Evolutionary conservation across 2,329 filamentous ascomycete species (phyloP).

Genomic region (Zalaria sp.): DNA sequence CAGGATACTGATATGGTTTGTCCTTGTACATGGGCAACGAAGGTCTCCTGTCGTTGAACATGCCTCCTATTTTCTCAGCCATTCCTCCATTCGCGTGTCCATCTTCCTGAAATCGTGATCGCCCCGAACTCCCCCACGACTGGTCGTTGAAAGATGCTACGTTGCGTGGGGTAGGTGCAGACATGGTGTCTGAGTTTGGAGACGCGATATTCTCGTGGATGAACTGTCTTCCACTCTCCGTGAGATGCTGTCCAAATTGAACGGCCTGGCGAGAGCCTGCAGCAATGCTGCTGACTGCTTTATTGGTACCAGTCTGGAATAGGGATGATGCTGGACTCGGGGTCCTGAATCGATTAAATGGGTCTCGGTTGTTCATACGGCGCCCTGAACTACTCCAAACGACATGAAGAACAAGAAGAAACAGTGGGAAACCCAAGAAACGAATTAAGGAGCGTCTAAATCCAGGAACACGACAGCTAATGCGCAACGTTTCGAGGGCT

Average conservation of each 20-base stretch:
- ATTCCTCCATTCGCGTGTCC: constrained; percentile 5
- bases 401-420: no score
- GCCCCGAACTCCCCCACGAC: constrained; percentile 1
- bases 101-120: constrained; percentile 2
- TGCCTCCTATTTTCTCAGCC: constrained; percentile 39
- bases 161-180: constrained; percentile 6
- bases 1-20: constrained; percentile 69
- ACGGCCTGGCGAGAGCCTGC: constrained; percentile 9
- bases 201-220: neutral
- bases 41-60: constrained; percentile 46
- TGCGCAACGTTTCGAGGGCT: no score
- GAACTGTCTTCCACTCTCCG: neutral
- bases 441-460: no score
- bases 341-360: constrained; percentile 20
- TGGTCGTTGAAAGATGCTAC: constrained; percentile 5
- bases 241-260: constrained; percentile 2
- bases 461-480: no score
- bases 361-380: constrained; percentile 31
- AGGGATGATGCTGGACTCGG: neutral
- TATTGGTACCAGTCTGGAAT: neutral
- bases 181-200: neutral
- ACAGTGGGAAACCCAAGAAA: no score
- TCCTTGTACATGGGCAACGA: constrained; percentile 93
- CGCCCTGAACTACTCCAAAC: neutral
- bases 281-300: neutral